Conservation (phyloP, 2,329 filamentous ascomycete genomes). For the Fusarium austroafricanum region DNA sequence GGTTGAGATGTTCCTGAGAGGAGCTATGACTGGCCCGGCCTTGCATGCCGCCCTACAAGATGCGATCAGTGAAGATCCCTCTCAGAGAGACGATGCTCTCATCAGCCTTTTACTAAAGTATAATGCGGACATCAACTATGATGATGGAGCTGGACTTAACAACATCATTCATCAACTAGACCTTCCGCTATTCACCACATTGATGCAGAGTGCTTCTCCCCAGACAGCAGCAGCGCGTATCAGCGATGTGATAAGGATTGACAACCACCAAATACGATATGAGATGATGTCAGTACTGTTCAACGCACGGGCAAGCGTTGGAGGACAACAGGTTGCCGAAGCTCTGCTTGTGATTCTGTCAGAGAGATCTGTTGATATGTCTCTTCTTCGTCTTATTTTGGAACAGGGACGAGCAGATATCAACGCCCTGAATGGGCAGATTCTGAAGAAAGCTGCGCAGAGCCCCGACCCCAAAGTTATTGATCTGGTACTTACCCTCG, state of each 20-base stretch:
- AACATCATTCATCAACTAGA: conserved; percentile 63
- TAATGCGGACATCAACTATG: conserved; percentile 66
- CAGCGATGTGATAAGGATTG: conserved; percentile 59
- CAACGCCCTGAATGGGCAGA: conserved; percentile 60
- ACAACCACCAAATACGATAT: conserved; percentile 56
- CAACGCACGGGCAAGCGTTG: conserved; percentile 57
- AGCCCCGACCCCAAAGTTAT: conserved; percentile 62
- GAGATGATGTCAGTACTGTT: conserved; percentile 63
- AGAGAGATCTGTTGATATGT: conserved; percentile 61
- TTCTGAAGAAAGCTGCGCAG: conserved; percentile 55
- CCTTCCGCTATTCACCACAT: conserved; percentile 55
- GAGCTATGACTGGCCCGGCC: conserved; percentile 59
- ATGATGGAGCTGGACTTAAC: conserved; percentile 61
- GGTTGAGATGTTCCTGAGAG: conserved; percentile 62
- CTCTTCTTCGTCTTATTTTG: conserved; percentile 61
- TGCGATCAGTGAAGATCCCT: conserved; percentile 61
- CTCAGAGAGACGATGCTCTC: conserved; percentile 61
- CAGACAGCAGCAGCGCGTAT: conserved; percentile 62
- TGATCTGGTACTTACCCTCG: conserved; percentile 59
- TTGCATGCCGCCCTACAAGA: conserved; percentile 64
- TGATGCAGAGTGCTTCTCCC: conserved; percentile 61
- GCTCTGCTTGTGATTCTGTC: conserved; percentile 58
- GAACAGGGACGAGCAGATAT: conserved; percentile 65
- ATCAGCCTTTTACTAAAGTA: conserved; percentile 64
- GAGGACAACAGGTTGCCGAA: conserved; percentile 55